Evolutionary conservation across 352 stramenopile species (phyloP).

Genomic region (Plasmopara halstedii): DNA sequence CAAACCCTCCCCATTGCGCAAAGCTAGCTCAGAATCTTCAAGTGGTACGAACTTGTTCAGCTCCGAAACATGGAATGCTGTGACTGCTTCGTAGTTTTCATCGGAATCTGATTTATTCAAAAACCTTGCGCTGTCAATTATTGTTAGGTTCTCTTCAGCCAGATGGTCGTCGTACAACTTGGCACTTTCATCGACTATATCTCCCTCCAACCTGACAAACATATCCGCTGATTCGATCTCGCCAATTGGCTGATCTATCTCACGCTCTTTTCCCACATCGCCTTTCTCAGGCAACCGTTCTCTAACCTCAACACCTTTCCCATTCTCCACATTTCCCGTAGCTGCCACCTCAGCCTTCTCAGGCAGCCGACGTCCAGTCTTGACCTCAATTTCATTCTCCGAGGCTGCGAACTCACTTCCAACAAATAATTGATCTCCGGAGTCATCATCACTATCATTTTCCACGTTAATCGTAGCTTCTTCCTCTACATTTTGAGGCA

Average conservation of each 20-base stretch:
- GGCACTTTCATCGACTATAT: conserved; percentile 2
- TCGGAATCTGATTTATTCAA: not conserved
- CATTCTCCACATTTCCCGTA: conserved; percentile 5
- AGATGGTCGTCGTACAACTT: not conserved
- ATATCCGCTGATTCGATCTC: not conserved
- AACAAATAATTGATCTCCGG: not conserved
- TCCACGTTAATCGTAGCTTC: not conserved
- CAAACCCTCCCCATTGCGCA: not conserved
- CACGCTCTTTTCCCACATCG: not conserved
- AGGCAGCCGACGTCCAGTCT: not conserved
- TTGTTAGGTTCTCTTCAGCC: conserved; percentile 1
- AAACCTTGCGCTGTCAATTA: not conserved
- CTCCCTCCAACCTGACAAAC: not conserved
- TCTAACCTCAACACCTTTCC: not conserved
- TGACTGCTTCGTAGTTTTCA: not conserved
- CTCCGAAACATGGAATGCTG: not conserved
- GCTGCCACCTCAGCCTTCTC: not conserved
- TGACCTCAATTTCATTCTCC: not conserved
- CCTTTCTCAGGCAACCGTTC: not conserved
- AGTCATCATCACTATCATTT: conserved; percentile 1
- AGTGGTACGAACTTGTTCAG: not conserved
- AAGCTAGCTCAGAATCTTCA: not conserved
- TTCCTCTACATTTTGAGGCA: not conserved
- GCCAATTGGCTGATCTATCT: not conserved
- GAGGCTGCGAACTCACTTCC: conserved; percentile 1